A percentile compares a stretch with the other conserved stretches of the same genome.
These are phyloP conservation scores for Solanum medicagineum DNA, from an alignment of 257 asterid species.

Conservation along the genomic window DNA sequence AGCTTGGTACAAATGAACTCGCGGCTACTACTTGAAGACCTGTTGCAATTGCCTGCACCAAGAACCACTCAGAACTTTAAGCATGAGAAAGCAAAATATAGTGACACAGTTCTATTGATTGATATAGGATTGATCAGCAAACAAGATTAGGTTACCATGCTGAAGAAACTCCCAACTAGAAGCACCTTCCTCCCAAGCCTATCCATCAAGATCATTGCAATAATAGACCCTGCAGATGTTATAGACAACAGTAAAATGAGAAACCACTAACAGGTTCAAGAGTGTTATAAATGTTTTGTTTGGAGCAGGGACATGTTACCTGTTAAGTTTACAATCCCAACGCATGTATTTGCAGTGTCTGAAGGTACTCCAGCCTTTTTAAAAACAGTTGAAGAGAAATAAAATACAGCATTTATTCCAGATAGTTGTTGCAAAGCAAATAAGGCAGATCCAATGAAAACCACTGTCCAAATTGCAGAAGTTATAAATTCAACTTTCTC, in stretches of 20 bases:
- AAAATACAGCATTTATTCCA: conserved; percentile 95
- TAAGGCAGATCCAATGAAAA: conserved; percentile 59
- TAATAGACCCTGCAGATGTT: conserved; percentile 48
- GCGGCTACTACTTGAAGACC: conserved; percentile 66
- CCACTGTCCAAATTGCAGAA: conserved; percentile 42
- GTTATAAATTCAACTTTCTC: background rate
- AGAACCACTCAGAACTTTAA: background rate
- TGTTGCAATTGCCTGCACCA: conserved; percentile 56
- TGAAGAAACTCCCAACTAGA: conserved; percentile 80
- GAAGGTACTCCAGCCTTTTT: conserved; percentile 87
- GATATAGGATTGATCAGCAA: background rate
- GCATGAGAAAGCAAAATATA: background rate
- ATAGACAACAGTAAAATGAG: background rate
- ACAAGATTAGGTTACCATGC: conserved; percentile 71
- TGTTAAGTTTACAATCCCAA: conserved; percentile 68
- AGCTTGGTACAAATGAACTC: conserved; percentile 24
- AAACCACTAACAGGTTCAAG: background rate
- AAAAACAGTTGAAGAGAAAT: conserved; percentile 86
- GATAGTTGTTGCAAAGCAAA: conserved; percentile 87
- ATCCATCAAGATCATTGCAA: conserved; percentile 93
- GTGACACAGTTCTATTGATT: background rate
- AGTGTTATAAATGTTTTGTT: background rate
- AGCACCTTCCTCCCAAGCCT: conserved; percentile 83
- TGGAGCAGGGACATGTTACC: conserved; percentile 24
- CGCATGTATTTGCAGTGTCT: conserved; percentile 63